phyloP scores from a whole-genome alignment of 1,284 basidiomycete genomes.

The Cutaneotrichosporon sp. region DNA sequence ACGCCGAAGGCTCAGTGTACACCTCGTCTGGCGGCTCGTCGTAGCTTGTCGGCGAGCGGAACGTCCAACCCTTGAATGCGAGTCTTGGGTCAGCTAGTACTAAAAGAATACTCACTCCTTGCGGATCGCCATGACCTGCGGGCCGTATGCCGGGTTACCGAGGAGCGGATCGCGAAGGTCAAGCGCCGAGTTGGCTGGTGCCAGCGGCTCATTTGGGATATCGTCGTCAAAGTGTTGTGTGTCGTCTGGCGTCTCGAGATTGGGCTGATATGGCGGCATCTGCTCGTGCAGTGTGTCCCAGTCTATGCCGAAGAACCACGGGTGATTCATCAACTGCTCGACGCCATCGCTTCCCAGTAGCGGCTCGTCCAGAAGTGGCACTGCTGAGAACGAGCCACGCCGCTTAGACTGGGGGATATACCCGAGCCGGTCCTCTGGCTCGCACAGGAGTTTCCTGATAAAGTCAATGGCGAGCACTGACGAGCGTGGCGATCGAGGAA shows the following conservation, averaged over 20 bases:
- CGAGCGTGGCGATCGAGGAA: slow-evolving; percentile 77
- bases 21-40: neutral
- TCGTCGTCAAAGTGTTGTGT: slow-evolving; percentile 89
- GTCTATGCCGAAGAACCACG: slow-evolving; percentile 83
- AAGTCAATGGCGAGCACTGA: slow-evolving; percentile 82
- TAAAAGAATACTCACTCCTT: slow-evolving; percentile 61
- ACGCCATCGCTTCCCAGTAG: slow-evolving; percentile 64
- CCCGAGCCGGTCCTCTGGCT: slow-evolving; percentile 89
- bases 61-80: slow-evolving; percentile 50
- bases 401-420: slow-evolving; percentile 57
- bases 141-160: slow-evolving; percentile 76
- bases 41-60: slow-evolving; percentile 21
- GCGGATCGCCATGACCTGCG: slow-evolving; percentile 80
- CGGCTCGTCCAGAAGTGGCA: neutral
- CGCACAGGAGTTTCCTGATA: slow-evolving; percentile 84
- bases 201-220: slow-evolving; percentile 85
- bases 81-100: slow-evolving; percentile 28
- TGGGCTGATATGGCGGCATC: slow-evolving; percentile 82
- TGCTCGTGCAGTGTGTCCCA: slow-evolving; percentile 78
- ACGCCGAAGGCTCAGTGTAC: neutral
- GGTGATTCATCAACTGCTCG: slow-evolving; percentile 71
- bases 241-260: slow-evolving; percentile 73
- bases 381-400: slow-evolving; percentile 15
- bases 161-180: slow-evolving; percentile 85
- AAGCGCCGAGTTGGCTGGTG: slow-evolving; percentile 79